Evolutionary conservation across 2,329 filamentous ascomycete genomes (phyloP).

Genomic region (Ceratocystis cacaofunesta): DNA sequence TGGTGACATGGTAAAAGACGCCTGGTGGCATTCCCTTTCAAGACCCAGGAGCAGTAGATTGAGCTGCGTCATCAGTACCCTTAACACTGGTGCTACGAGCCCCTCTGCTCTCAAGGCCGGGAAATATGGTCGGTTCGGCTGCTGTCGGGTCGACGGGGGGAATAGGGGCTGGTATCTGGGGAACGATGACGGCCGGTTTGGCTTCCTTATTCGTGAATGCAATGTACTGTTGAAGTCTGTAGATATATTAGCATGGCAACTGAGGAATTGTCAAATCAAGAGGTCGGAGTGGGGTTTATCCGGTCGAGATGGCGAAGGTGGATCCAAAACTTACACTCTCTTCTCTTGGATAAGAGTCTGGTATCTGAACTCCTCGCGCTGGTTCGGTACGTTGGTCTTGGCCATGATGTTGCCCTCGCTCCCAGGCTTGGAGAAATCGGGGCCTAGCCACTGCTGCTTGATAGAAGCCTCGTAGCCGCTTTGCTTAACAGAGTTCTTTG

Average conservation of each 20-base stretch:
- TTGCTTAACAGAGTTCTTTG: conserved; percentile 89
- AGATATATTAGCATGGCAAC: not conserved
- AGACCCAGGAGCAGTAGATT: not conserved
- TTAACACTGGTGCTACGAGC: conserved; percentile 29
- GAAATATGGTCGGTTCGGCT: conserved; percentile 53
- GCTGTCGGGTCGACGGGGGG: not conserved
- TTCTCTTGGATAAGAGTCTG: conserved; percentile 75
- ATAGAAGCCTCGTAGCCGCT: conserved; percentile 81
- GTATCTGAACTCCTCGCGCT: conserved; percentile 76
- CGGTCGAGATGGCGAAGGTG: not conserved
- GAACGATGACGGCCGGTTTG: not conserved
- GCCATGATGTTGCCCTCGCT: conserved; percentile 79
- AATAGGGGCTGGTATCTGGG: not conserved
- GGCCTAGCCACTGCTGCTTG: conserved; percentile 84
- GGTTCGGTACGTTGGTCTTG: conserved; percentile 91
- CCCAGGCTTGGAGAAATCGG: conserved; percentile 61
- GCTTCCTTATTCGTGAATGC: conserved; percentile 11
- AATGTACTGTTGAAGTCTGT: conserved; percentile 17
- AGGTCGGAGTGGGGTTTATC: not conserved
- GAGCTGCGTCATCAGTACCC: not conserved
- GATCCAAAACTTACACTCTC: conserved; percentile 49
- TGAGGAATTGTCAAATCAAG: not conserved
- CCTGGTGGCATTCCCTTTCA: not conserved
- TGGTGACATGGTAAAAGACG: not conserved
- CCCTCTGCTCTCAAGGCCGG: conserved; percentile 47